A percentile compares a stretch with the other conserved stretches of the same genome.
Conservation (phyloP, 208 protist genomes). For the Acanthamoeba castellanii region DNA sequence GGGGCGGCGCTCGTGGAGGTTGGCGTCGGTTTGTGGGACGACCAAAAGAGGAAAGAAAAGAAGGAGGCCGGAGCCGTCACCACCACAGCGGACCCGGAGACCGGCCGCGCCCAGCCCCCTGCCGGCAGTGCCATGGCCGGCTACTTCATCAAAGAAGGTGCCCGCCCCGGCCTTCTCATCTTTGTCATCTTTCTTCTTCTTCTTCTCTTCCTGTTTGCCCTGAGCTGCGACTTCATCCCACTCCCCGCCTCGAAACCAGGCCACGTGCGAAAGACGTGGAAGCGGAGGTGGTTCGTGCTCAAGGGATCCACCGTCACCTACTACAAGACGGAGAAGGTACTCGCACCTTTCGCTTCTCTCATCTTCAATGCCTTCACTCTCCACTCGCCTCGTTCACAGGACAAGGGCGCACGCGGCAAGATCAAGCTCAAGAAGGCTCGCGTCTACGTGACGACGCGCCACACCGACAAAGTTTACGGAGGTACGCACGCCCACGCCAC, state of each 20-base stretch:
- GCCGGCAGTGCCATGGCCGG: neutral
- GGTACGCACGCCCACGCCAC: neutral
- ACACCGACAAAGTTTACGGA: neutral
- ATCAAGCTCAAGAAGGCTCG: slow-evolving; percentile 6
- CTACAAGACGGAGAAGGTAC: neutral
- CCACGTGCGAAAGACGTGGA: slow-evolving; percentile 15
- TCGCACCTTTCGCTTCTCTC: neutral
- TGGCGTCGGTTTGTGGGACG: neutral
- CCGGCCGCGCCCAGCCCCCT: neutral
- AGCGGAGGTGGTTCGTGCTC: neutral
- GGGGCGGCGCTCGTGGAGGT: neutral
- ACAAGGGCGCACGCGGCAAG: neutral
- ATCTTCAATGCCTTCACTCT: neutral
- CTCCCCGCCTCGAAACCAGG: too few relatives aligned
- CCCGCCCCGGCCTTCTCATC: neutral
- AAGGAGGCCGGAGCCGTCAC: too few relatives aligned
- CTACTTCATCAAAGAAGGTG: slow-evolving; percentile 47
- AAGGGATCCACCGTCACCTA: neutral
- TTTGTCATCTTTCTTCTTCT: neutral
- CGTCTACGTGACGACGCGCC: neutral
- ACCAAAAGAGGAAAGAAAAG: neutral
- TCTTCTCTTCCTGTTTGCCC: neutral
- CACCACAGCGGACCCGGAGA: neutral
- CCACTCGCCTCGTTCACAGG: neutral
- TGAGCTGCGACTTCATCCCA: neutral